Conservation (phyloP, 2,329 filamentous ascomycete species). For the Ophiocordyceps camponoti-leonardi region DNA sequence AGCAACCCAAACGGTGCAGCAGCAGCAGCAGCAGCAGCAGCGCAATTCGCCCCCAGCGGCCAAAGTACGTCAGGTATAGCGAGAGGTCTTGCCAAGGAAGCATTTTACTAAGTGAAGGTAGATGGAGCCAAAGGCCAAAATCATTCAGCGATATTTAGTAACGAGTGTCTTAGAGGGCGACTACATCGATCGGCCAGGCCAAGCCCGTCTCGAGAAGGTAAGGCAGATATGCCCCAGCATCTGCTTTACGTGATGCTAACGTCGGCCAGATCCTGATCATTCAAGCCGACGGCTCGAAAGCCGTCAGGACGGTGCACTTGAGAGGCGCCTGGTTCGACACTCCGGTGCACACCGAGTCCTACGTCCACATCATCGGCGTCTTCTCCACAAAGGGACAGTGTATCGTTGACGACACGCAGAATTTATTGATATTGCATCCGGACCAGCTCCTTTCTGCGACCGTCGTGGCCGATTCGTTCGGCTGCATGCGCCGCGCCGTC, state of each 20-base stretch:
- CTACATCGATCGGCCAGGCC: conserved; percentile 47
- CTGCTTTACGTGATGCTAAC: conserved; percentile 4
- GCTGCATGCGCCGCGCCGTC: conserved; percentile 77
- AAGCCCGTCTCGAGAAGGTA: conserved; percentile 54
- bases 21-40: conserved; percentile 10
- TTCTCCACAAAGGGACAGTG: conserved; percentile 58
- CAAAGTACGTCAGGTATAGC: conserved; percentile 19
- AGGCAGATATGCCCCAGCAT: background rate
- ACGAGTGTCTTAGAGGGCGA: conserved; percentile 53
- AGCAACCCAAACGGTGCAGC: conserved; percentile 47
- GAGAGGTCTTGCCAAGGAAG: conserved; percentile 5
- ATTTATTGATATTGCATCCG: conserved; percentile 81
- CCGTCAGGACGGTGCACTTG: conserved; percentile 52
- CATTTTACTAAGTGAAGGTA: conserved; percentile 48
- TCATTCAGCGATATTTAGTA: conserved; percentile 77
- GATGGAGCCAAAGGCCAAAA: conserved; percentile 49
- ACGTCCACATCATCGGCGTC: conserved; percentile 71
- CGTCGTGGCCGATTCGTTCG: conserved; percentile 90
- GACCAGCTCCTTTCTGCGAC: conserved; percentile 93
- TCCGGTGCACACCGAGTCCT: conserved; percentile 53
- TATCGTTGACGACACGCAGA: conserved; percentile 63
- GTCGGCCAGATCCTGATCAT: conserved; percentile 54
- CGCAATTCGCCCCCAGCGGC: conserved; percentile 3
- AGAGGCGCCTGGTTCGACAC: conserved; percentile 80
- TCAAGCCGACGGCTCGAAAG: conserved; percentile 55